Evolutionary conservation across 2,329 filamentous ascomycete species (phyloP).

Genomic region (Fusarium musae): DNA sequence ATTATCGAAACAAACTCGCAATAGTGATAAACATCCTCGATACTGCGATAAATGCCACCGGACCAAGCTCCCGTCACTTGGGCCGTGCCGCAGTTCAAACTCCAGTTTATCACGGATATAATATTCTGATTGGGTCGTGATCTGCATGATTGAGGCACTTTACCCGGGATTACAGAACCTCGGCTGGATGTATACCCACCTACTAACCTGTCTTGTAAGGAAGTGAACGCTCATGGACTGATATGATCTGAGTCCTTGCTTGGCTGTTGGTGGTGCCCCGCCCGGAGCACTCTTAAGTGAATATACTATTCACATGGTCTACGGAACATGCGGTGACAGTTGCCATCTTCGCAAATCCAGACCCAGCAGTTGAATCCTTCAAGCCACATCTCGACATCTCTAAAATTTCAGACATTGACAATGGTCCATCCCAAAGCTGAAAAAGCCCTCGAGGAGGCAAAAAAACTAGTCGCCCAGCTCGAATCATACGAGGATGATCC

Average conservation of each 20-base stretch:
- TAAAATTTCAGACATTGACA: too few species aligned
- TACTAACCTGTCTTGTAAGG: background rate
- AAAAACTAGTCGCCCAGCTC: slow-evolving; percentile 41
- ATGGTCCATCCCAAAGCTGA: slow-evolving; percentile 41
- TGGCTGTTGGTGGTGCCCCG: slow-evolving; percentile 14
- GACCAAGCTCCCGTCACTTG: background rate
- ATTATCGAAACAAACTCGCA: background rate
- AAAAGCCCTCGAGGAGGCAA: slow-evolving; percentile 44
- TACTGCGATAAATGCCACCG: background rate
- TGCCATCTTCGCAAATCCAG: background rate
- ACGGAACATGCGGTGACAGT: background rate
- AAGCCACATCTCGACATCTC: background rate
- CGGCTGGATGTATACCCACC: background rate
- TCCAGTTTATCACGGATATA: background rate
- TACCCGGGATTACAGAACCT: background rate
- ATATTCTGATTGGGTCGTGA: slow-evolving; percentile 1
- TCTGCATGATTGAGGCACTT: background rate
- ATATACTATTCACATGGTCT: slow-evolving; percentile 3
- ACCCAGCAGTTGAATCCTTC: background rate
- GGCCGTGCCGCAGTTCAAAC: slow-evolving; percentile 1
- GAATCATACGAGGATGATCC: slow-evolving; percentile 42
- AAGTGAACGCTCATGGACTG: background rate
- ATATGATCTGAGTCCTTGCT: background rate
- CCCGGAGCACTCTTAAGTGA: slow-evolving; percentile 6
- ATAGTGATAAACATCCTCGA: background rate